Evolutionary conservation across 2,329 filamentous ascomycete genomes (phyloP), one percentile per base, ranked within the genome.

Genomic region (Sclerotiophoma versabilis): DNA sequence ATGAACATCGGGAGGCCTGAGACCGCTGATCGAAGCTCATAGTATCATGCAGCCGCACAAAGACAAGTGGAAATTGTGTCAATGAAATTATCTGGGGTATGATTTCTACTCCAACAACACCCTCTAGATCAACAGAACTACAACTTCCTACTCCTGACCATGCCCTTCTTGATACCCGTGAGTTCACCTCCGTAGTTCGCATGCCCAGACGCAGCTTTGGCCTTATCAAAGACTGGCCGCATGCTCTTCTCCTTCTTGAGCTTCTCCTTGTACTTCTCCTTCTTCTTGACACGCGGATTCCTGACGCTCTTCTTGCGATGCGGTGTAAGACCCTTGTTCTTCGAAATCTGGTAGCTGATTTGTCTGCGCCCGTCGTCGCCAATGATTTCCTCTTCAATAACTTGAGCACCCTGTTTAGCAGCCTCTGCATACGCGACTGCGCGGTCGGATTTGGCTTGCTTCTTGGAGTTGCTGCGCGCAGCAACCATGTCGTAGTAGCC

Each of bases 201-300:
- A 26, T 65, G 63, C 5, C 48, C 92, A 90, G 69, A 92, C 90
- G 70, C 85, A 86, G 65, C 90, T 87, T 79, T 96, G 87, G 58
- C 91, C 90, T 60, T 64, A 77, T 92, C 91, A 80, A 93, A 98
- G 12, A 91, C 82, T 8, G 90, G 85, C 80, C 90, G 91, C 81
- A 93, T 91, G 72, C 89, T 93, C 69, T 86, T 87, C 71, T 98
- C 78, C 83, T 98, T 97, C 90, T 97, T 98, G 85, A 93, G 90
- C 84, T 96, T 97, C 76, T 92, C 89, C 73, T 96, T 92, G 75
- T 87, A 99, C 86, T 92, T 92, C 86, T 92, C 92, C 77, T 92
- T 87, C 89, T 97, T 98, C 89, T 98, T 99, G 62, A 98, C 93
- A 75, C 95, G 84, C 29, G 95, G 93, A 79, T 99, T 99, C 60